A percentile compares a stretch with the other conserved stretches of the same genome.
Conservation (phyloP, 2,329 filamentous ascomycete genomes). For the Fusarium pininemorale region DNA sequence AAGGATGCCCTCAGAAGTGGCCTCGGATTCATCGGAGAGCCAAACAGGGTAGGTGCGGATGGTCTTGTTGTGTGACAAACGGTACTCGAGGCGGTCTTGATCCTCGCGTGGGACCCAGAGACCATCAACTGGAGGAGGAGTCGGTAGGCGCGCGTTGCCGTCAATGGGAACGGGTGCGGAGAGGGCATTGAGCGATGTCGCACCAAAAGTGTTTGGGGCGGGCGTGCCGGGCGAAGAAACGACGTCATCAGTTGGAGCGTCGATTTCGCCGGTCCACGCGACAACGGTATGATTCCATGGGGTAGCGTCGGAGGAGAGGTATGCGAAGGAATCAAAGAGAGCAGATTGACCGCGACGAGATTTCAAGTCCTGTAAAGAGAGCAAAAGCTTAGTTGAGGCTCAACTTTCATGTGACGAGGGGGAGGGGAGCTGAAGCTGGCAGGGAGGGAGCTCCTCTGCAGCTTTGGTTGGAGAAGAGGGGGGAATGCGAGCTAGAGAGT, state of each 20-base stretch:
- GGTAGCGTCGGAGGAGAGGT: constrained; percentile 83
- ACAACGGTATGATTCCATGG: constrained; percentile 93
- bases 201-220: constrained; percentile 55
- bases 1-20: constrained; percentile 71
- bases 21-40: constrained; percentile 81
- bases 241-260: constrained; percentile 55
- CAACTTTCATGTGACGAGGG: constrained; percentile 28
- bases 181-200: constrained; percentile 73
- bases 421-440: constrained; percentile 19
- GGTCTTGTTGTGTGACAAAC: constrained; percentile 76
- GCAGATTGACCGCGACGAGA: constrained; percentile 88
- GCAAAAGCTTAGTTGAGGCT: constrained; percentile 18
- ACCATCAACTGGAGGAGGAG: constrained; percentile 71
- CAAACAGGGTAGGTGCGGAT: constrained; percentile 89
- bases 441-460: constrained; percentile 14
- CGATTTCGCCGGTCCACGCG: constrained; percentile 93
- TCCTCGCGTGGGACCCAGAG: constrained; percentile 76
- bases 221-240: constrained; percentile 59
- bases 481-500: constrained; percentile 17
- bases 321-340: constrained; percentile 88
- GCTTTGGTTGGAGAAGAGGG: constrained; percentile 35
- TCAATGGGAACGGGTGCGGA: constrained; percentile 83
- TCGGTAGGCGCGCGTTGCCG: constrained; percentile 61
- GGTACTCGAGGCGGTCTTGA: constrained; percentile 75
- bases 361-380: constrained; percentile 69